A percentile compares a stretch with the other conserved stretches of the same genome.
Conservation (phyloP, 2,329 filamentous ascomycete species). For the Cladophialophora yegresii region DNA sequence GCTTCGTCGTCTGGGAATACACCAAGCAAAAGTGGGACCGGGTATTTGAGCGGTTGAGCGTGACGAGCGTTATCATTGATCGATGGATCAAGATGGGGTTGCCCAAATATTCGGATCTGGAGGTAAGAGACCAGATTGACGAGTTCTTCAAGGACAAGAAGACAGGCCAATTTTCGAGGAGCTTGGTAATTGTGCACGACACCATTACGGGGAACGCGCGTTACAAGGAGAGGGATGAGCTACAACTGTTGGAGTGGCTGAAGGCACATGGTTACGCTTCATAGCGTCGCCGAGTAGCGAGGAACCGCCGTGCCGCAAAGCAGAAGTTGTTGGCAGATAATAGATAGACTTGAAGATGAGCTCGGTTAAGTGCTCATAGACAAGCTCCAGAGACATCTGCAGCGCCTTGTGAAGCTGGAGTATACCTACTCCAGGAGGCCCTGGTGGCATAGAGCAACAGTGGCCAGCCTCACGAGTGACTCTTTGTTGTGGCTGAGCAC, state of each 20-base stretch:
- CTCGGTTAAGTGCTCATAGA: too few relatives aligned
- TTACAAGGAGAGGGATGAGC: slow-evolving; percentile 77
- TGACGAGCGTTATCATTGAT: slow-evolving; percentile 85
- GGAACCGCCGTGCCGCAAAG: neutral
- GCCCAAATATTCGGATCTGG: slow-evolving; percentile 72
- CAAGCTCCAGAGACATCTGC: too few relatives aligned
- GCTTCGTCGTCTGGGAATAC: slow-evolving; percentile 79
- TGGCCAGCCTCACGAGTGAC: neutral
- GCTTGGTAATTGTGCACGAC: slow-evolving; percentile 80
- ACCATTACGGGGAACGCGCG: slow-evolving; percentile 79
- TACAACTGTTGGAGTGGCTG: slow-evolving; percentile 77
- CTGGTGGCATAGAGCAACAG: neutral
- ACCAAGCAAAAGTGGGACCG: slow-evolving; percentile 78
- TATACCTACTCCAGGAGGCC: neutral
- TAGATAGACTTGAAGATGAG: neutral
- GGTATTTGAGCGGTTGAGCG: slow-evolving; percentile 69
- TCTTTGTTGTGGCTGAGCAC: slow-evolving; percentile 11
- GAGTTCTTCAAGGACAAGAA: slow-evolving; percentile 86
- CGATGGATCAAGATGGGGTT: slow-evolving; percentile 80
- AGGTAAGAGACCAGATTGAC: slow-evolving; percentile 73
- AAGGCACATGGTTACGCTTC: slow-evolving; percentile 60
- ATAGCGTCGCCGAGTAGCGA: neutral
- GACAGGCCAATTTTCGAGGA: slow-evolving; percentile 74
- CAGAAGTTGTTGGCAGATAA: neutral
- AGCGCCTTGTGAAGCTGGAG: too few relatives aligned